These are phyloP conservation scores for Thelonectria rubi DNA, from an alignment of 2,329 filamentous ascomycete genomes.

Conservation along the genomic window DNA sequence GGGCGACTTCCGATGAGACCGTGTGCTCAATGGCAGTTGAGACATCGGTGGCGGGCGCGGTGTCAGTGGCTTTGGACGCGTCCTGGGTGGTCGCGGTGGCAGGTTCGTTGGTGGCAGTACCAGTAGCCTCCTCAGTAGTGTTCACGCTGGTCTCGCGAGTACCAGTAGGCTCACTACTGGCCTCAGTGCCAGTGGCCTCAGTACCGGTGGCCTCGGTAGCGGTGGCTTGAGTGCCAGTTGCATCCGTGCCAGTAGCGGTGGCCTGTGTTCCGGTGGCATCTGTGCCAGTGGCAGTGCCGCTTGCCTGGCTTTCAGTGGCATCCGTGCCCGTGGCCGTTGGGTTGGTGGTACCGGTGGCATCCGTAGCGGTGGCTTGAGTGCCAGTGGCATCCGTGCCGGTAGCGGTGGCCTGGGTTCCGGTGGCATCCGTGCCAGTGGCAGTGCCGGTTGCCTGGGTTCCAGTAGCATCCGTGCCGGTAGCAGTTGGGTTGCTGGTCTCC, in stretches of 20 bases:
- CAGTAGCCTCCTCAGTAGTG: background rate
- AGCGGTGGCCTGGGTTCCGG: conserved; percentile 2
- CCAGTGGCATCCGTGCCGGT: conserved; percentile 15
- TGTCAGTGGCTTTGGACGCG: conserved; percentile 14
- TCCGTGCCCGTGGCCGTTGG: too few species aligned
- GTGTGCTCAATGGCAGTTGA: conserved; percentile 16
- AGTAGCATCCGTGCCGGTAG: conserved; percentile 17
- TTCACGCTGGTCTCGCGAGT: background rate
- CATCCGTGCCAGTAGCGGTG: conserved; percentile 16
- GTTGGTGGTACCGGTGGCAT: too few species aligned
- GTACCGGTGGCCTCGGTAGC: conserved; percentile 6
- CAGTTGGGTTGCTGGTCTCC: background rate
- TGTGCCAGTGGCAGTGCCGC: background rate
- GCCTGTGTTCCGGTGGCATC: conserved; percentile 7
- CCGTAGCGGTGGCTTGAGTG: conserved; percentile 4
- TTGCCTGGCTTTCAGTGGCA: background rate
- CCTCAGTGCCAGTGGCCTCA: conserved; percentile 8
- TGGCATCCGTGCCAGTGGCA: conserved; percentile 1
- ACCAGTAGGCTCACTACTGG: conserved; percentile 8
- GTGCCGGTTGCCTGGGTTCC: conserved; percentile 3
- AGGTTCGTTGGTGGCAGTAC: conserved; percentile 5
- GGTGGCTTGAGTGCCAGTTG: background rate
- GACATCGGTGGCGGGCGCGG: conserved; percentile 4
- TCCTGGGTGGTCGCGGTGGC: conserved; percentile 7
- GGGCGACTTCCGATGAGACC: background rate